Evolutionary conservation across 805 yeast genomes (phyloP).

Genomic region (Zygosaccharomyces pseudorouxii): DNA sequence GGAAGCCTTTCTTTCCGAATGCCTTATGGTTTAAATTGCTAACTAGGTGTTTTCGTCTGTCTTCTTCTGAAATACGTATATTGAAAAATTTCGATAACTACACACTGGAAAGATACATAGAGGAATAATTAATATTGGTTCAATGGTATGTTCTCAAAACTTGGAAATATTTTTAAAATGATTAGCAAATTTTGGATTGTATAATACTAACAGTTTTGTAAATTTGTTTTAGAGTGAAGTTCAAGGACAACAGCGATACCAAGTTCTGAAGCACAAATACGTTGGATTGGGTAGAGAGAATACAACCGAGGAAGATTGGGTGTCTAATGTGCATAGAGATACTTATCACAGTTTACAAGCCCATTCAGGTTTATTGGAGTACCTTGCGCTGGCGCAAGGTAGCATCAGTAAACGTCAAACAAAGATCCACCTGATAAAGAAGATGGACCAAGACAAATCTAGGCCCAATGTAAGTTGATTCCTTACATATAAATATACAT

Average conservation of each 20-base stretch:
- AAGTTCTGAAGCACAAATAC: slow-evolving; percentile 54
- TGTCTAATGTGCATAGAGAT: slow-evolving; percentile 43
- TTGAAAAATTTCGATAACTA: background rate
- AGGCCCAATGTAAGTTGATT: slow-evolving; percentile 3
- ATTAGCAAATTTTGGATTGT: background rate
- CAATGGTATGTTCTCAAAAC: slow-evolving; percentile 1
- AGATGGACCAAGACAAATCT: slow-evolving; percentile 21
- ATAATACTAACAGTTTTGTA: background rate
- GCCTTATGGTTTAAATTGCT: background rate
- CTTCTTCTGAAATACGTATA: background rate
- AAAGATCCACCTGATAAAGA: slow-evolving; percentile 25
- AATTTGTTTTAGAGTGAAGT: slow-evolving; percentile 53
- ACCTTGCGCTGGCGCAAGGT: slow-evolving; percentile 26
- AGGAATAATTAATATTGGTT: background rate
- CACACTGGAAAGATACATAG: background rate
- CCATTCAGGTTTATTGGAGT: slow-evolving; percentile 31
- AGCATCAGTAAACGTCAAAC: slow-evolving; percentile 23
- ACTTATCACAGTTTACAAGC: slow-evolving; percentile 28
- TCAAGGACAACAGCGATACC: slow-evolving; percentile 55
- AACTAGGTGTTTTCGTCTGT: background rate
- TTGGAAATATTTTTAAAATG: background rate
- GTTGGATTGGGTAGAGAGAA: slow-evolving; percentile 74
- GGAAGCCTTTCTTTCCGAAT: background rate
- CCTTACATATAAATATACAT: background rate
- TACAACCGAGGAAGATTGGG: slow-evolving; percentile 67